Percentiles rank a stretch among this genome's conserved stretches.
These are phyloP conservation scores for Dacryopinax primogenitus DNA, from an alignment of 768 basidiomycete species.

Conservation along the genomic window DNA sequence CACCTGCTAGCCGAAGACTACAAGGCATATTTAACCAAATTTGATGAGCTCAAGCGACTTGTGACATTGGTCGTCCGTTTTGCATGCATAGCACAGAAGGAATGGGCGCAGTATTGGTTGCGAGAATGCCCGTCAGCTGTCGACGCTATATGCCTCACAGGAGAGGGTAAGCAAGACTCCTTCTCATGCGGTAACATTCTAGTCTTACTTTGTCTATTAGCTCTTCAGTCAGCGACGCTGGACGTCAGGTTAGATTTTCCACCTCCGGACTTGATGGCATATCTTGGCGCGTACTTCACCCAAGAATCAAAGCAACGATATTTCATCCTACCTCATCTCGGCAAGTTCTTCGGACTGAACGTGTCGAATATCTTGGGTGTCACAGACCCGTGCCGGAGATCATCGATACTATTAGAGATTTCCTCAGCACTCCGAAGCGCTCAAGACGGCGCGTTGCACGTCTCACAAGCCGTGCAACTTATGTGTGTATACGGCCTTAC, in stretches of 20 bases:
- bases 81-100: constrained; percentile 46
- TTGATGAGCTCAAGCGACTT: constrained; percentile 46
- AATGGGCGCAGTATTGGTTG: constrained; percentile 92
- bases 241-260: not conserved
- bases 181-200: not conserved
- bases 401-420: constrained; percentile 1
- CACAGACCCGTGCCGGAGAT: not conserved
- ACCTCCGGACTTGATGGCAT: not conserved
- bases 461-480: not conserved
- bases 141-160: constrained; percentile 19
- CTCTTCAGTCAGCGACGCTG: not conserved
- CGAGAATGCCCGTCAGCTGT: constrained; percentile 55
- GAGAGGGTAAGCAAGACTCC: not conserved
- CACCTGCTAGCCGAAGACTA: constrained; percentile 57
- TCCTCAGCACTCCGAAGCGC: not conserved
- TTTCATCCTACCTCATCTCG: not conserved
- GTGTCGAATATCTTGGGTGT: not conserved
- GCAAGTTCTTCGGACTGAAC: not conserved
- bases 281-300: not conserved
- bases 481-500: not conserved
- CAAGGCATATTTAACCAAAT: constrained; percentile 33
- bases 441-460: not conserved
- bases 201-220: not conserved
- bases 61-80: constrained; percentile 39
- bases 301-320: not conserved